Conservation (phyloP, 208 protist genomes). For the Leptomonas pyrrhocoris region DNA sequence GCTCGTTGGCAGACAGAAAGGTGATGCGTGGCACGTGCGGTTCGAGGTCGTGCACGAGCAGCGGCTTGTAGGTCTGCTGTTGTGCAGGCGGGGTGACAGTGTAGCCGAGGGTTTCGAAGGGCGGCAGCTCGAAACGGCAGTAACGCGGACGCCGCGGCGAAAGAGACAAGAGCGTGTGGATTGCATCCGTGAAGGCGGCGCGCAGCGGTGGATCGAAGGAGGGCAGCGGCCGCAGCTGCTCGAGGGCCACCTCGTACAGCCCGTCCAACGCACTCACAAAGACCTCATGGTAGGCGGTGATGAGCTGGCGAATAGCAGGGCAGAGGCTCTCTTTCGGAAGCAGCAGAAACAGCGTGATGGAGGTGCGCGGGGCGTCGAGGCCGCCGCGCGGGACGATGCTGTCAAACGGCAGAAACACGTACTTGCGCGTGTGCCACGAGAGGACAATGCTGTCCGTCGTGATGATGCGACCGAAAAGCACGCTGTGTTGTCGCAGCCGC, state of each 20-base stretch:
- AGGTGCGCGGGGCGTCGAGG: slow-evolving; percentile 32
- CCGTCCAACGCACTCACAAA: slow-evolving; percentile 30
- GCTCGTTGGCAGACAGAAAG: no score
- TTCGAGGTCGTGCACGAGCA: slow-evolving; percentile 6
- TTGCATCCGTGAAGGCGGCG: slow-evolving; percentile 10
- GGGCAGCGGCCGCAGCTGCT: slow-evolving; percentile 1
- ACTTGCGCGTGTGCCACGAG: slow-evolving; percentile 25
- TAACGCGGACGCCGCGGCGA: slow-evolving; percentile 21
- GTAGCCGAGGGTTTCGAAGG: slow-evolving; percentile 17
- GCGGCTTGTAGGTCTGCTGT: no score
- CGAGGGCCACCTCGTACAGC: slow-evolving; percentile 24
- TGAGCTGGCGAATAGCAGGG: slow-evolving; percentile 10
- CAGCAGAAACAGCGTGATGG: slow-evolving; percentile 40
- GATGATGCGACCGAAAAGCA: slow-evolving; percentile 17
- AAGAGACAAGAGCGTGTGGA: no score
- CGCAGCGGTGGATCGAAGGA: slow-evolving; percentile 28
- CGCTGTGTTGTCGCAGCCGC: slow-evolving; percentile 25
- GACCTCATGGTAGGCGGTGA: slow-evolving; percentile 10
- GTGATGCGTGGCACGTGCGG: neutral
- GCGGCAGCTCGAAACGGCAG: slow-evolving; percentile 16
- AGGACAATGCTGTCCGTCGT: slow-evolving; percentile 36
- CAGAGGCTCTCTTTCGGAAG: slow-evolving; percentile 22
- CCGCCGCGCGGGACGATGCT: slow-evolving; percentile 31
- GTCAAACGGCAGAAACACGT: slow-evolving; percentile 35
- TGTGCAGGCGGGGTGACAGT: slow-evolving; percentile 5